Percentiles rank a stretch among this genome's conserved stretches.
These are phyloP conservation scores for Cyphellophora attinorum DNA, from an alignment of 2,329 filamentous ascomycete genomes.

Conservation along the genomic window DNA sequence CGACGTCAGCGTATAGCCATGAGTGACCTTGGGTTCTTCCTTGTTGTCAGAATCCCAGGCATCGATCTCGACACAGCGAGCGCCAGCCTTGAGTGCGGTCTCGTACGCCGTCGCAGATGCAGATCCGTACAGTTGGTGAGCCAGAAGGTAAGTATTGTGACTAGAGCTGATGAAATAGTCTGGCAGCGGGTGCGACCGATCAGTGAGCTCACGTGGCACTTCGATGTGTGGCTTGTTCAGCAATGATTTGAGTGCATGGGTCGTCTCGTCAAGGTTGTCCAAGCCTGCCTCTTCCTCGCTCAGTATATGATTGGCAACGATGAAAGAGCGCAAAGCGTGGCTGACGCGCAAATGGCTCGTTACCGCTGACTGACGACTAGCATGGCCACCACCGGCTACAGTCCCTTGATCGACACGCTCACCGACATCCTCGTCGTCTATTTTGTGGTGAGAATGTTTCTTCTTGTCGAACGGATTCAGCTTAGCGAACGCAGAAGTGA, in stretches of 20 bases:
- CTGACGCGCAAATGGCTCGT: constrained; percentile 15
- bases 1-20: constrained; percentile 17
- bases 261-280: constrained; percentile 7
- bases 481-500: constrained; percentile 12
- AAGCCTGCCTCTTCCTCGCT: constrained; percentile 11
- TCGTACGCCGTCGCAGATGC: constrained; percentile 15
- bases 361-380: constrained; percentile 8
- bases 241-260: constrained; percentile 8
- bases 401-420: constrained; percentile 13
- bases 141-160: constrained; percentile 18
- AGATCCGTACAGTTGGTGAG: constrained; percentile 16
- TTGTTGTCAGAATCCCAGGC: constrained; percentile 16
- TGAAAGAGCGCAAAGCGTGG: constrained; percentile 11
- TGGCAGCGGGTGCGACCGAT: constrained; percentile 15
- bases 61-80: constrained; percentile 19
- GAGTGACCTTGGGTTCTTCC: constrained; percentile 18
- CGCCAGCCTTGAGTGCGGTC: constrained; percentile 12
- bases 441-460: constrained; percentile 5
- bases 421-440: constrained; percentile 15
- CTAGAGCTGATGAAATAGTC: constrained; percentile 19
- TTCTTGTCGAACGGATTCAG: constrained; percentile 13
- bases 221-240: constrained; percentile 15
- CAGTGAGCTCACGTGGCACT: constrained; percentile 12
- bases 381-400: constrained; percentile 15
- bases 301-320: constrained; percentile 13